phyloP scores from a whole-genome alignment of 176 grass and related monocot species.

The Carex scoparia region DNA sequence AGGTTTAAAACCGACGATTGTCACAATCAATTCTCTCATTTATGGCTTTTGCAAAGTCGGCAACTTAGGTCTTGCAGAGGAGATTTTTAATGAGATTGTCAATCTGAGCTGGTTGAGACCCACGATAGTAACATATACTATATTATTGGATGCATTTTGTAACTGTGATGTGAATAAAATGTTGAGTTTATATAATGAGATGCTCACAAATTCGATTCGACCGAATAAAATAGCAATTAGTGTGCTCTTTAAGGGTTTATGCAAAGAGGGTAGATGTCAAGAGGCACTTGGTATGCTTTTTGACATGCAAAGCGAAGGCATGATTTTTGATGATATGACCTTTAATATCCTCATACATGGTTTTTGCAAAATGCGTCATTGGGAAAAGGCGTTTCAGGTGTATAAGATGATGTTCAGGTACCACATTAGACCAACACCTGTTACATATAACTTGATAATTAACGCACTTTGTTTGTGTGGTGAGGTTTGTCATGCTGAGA shows the following conservation, averaged over 20 bases:
- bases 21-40: conserved; percentile 90
- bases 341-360: conserved; percentile 84
- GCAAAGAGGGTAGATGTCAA: conserved; percentile 50
- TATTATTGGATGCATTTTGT: conserved; percentile 81
- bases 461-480: conserved; percentile 59
- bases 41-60: conserved; percentile 80
- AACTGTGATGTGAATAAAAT: conserved; percentile 38
- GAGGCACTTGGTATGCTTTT: conserved; percentile 53
- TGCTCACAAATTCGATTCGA: conserved; percentile 48
- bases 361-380: conserved; percentile 42
- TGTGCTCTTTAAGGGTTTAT: conserved; percentile 83
- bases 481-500: conserved; percentile 56
- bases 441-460: conserved; percentile 81
- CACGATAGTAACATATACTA: conserved; percentile 68
- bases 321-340: conserved; percentile 49
- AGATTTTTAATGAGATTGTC: conserved; percentile 44
- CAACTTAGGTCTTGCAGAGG: conserved; percentile 41
- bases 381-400: conserved; percentile 42
- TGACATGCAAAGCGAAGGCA: conserved; percentile 43
- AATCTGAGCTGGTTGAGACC: conserved; percentile 46
- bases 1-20: conserved; percentile 58
- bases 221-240: conserved; percentile 60
- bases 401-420: conserved; percentile 44
- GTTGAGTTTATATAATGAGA: conserved; percentile 54
- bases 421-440: conserved; percentile 37